A percentile compares a stretch with the other conserved stretches of the same genome.
Evolutionary conservation across 1,284 basidiomycete species (phyloP).

Genomic region (Leccinum solheimii): DNA sequence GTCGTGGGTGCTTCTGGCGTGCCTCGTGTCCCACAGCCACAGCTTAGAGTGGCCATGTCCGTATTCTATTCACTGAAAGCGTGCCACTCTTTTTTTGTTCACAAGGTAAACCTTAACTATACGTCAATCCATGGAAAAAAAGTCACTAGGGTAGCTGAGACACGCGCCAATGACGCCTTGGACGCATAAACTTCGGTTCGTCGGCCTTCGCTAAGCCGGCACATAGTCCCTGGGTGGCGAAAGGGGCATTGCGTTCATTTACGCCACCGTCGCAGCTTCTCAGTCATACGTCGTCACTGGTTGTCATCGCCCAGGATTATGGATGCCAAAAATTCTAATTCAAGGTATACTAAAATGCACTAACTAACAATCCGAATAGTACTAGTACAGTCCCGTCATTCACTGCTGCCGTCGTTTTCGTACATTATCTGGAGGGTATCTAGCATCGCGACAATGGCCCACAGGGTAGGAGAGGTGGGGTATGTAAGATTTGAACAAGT

Average conservation of each 20-base stretch:
- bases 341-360: constrained; percentile 37
- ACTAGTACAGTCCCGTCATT: constrained; percentile 37
- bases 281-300: background rate
- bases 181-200: constrained; percentile 12
- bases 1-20: constrained; percentile 30
- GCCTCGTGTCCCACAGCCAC: constrained; percentile 25
- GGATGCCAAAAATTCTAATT: constrained; percentile 37
- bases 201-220: constrained; percentile 21
- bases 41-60: constrained; percentile 5
- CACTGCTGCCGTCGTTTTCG: constrained; percentile 30
- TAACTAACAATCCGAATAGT: constrained; percentile 34
- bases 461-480: constrained; percentile 19
- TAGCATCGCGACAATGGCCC: constrained; percentile 37
- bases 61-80: constrained; percentile 8
- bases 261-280: constrained; percentile 20
- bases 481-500: constrained; percentile 20
- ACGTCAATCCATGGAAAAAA: constrained; percentile 18
- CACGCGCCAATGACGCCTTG: constrained; percentile 19
- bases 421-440: constrained; percentile 34
- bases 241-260: constrained; percentile 13
- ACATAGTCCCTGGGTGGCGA: constrained; percentile 30
- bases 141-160: constrained; percentile 20
- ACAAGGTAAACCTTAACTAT: constrained; percentile 24
- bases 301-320: background rate
- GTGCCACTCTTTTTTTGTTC: constrained; percentile 4